Evolutionary conservation across 2,329 filamentous ascomycete species (phyloP).

Genomic region (Trichoderma brevicompactum): DNA sequence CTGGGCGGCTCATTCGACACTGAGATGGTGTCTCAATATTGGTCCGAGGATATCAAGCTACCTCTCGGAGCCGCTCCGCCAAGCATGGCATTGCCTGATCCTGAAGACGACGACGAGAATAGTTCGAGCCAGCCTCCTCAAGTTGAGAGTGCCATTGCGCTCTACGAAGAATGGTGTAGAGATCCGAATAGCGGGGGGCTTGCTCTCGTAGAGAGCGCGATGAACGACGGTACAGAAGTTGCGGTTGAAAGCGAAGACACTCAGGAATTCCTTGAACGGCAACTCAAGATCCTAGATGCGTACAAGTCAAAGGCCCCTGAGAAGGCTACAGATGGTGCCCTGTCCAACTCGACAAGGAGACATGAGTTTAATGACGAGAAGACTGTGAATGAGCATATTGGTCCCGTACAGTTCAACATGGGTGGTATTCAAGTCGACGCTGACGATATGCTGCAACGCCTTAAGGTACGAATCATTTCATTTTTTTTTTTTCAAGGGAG

Average conservation of each 20-base stretch:
- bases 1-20: slow-evolving; percentile 90
- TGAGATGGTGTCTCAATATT: slow-evolving; percentile 80
- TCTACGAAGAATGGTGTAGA: slow-evolving; percentile 79
- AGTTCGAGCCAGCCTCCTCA: slow-evolving; percentile 24
- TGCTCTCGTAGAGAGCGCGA: slow-evolving; percentile 47
- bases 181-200: slow-evolving; percentile 69
- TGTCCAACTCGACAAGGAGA: slow-evolving; percentile 35
- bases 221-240: slow-evolving; percentile 44
- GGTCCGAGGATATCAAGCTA: slow-evolving; percentile 80
- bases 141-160: slow-evolving; percentile 65
- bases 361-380: slow-evolving; percentile 48
- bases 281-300: slow-evolving; percentile 75
- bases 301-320: slow-evolving; percentile 61
- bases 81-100: slow-evolving; percentile 34
- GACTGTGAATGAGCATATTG: slow-evolving; percentile 77
- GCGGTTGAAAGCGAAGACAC: slow-evolving; percentile 60
- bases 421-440: slow-evolving; percentile 96
- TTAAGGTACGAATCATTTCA: slow-evolving; percentile 66
- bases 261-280: slow-evolving; percentile 75
- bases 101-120: slow-evolving; percentile 32
- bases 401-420: slow-evolving; percentile 96
- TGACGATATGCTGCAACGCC: slow-evolving; percentile 85
- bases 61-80: slow-evolving; percentile 41
- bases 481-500: not conserved
- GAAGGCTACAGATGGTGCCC: slow-evolving; percentile 39